A percentile compares a stretch with the other conserved stretches of the same genome.
Evolutionary conservation across 1,284 basidiomycete genomes (phyloP).

Genomic region (Fomes fomentarius): DNA sequence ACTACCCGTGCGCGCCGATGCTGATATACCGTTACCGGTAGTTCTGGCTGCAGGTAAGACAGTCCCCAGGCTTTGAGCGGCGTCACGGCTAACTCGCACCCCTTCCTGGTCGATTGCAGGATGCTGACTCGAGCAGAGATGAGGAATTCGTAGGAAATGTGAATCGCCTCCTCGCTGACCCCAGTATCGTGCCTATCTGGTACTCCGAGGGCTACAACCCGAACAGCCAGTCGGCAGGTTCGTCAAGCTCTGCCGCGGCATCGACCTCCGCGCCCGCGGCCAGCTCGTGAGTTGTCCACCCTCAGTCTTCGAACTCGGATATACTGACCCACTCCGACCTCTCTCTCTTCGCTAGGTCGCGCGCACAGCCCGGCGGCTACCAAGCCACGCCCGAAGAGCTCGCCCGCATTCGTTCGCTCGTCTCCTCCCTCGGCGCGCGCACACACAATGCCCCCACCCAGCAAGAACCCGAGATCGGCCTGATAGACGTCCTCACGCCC

Average conservation of each 20-base stretch:
- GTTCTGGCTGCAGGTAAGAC: constrained; percentile 84
- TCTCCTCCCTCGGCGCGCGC: constrained; percentile 27
- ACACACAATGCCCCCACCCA: no score
- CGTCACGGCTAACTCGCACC: no score
- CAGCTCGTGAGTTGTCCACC: constrained; percentile 20
- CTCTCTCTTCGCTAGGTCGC: constrained; percentile 8
- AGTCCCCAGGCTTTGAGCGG: no score
- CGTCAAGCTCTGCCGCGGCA: constrained; percentile 44
- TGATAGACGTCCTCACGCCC: constrained; percentile 76
- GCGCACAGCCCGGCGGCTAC: constrained; percentile 17
- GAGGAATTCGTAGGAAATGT: constrained; percentile 72
- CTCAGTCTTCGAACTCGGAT: not conserved
- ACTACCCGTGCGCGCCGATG: no score
- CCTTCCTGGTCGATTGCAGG: constrained; percentile 50
- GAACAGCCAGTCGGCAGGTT: constrained; percentile 17
- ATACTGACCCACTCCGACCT: not conserved
- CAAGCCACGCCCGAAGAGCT: constrained; percentile 31
- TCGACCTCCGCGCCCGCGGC: constrained; percentile 23
- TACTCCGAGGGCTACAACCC: constrained; percentile 35
- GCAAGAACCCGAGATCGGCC: constrained; percentile 53
- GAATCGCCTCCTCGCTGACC: constrained; percentile 68
- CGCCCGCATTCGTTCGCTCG: constrained; percentile 30
- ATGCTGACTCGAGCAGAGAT: constrained; percentile 68
- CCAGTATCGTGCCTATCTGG: constrained; percentile 65
- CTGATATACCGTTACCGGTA: no score